Evolutionary conservation across 1,284 basidiomycete genomes (phyloP), one percentile per base, ranked within the genome.

Genomic region (Rhodotorula mucilaginosa): DNA sequence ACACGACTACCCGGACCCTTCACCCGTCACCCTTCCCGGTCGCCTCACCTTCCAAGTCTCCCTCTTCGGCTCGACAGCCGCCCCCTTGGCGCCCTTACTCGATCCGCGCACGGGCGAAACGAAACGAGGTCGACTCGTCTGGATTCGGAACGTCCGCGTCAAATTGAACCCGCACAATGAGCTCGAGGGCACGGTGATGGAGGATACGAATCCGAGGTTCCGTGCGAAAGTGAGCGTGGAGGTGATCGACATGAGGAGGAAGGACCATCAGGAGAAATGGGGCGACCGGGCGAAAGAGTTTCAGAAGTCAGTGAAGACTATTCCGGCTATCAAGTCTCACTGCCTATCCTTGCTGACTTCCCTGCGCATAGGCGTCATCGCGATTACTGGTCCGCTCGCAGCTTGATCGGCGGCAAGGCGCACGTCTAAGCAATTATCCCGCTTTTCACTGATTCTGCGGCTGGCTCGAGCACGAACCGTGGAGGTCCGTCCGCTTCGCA

Each of bases 171-270:
- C 21, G 31, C 18, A 2, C 2, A 62, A 62, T 2, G 13, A 26
- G 29, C 58, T 68, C 29, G 67, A 68, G 31, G 67, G 48, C n/a
- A 68, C 67, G 46, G n/a, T 69, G 34, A 47, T 64, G 16, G 66
- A 67, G 66, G 66, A 67, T 49, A 67, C 34, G 54, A 58, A 61
- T 7, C 58, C 52, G 44, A 26, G 44, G n/a, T 67, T 23, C 2
- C 57, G 34, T 61, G 12, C 31, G 15, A 58, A 48, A 48, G 48
- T 47, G 48, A 60, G 62, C 39, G 60, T 67, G 16, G 57, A 54
- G 34, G 54, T 67, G 5, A 16, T 67, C 2, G 51, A 63, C 16
- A 7, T 47, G 54, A 16, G 65, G 31, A 58, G 29, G 58, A 47
- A 58, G 56, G 54, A 31, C 21, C 31, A 52, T 2, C 60, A 61